Evolutionary conservation across 2,329 filamentous ascomycete genomes (phyloP), one percentile per base, ranked within the genome.

Genomic region (Sordariomycetes sp.): DNA sequence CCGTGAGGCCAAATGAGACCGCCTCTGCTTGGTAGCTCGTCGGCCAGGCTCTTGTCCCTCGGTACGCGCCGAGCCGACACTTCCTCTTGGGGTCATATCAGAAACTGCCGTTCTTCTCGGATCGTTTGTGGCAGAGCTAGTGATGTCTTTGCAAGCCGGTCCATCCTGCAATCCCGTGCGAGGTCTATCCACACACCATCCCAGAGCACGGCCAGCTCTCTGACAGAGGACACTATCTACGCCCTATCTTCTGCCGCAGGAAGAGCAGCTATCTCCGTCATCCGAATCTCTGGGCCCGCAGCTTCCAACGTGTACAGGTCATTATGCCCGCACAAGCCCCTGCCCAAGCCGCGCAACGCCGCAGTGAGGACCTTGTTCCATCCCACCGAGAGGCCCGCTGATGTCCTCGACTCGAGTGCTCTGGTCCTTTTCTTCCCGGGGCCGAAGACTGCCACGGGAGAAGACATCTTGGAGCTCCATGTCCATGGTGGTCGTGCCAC

Each of bases 401-500:
- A 87, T 74, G 81, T 97, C 51, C 72, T 85, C 35, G 94, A 99
- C 68, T 82, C 90, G 0, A 82, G 85, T 55, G 89, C 94, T 0
- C 71, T 97, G 14, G 78, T 96, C 1, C 79, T 97, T 32, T 89
- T 88, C 72, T 96, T 97, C 63, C 88, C 90, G 0, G 79, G 76
- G 0, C 92, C 93, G 0, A 81, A 82, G 54, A 96, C 91, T 0
- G 90, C 90, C 10, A 99, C 94, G 0, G 94, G 94, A 34, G 92
- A 97, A 69, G 90, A 97, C 67, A 79, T 97, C 1, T 79, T 99
- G 1, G 94, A 99, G 69, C 73, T 99, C 5, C 94, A 99, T 66
- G 81, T 97, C n/a, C 94, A 99, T 67, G 94, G 94, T 32, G 93
- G 94, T 0, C 80, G 86, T 2, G 94, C 94, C 2, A 91, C 94